Conservation (phyloP, 805 yeast genomes). For the Yarrowia sp. region DNA sequence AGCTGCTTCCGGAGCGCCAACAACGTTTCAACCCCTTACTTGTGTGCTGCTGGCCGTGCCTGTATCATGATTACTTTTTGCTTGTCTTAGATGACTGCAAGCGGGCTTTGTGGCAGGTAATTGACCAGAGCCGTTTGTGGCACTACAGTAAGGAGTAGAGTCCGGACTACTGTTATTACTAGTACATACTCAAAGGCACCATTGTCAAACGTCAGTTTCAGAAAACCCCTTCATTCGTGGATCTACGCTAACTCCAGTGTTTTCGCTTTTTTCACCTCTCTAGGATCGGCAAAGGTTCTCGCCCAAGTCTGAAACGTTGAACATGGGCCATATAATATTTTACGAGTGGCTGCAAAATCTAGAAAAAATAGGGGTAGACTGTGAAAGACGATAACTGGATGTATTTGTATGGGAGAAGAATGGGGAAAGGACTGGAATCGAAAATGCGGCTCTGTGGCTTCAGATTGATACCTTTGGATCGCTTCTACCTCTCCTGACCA, state of each 20-base stretch:
- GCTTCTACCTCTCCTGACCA: too few relatives aligned
- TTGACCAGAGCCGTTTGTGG: too few relatives aligned
- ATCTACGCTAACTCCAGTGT: neutral
- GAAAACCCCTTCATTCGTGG: neutral
- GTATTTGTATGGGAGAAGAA: too few relatives aligned
- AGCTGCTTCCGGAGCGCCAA: neutral
- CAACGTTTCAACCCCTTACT: slow-evolving; percentile 22
- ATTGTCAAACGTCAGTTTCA: too few relatives aligned
- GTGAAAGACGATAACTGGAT: too few relatives aligned
- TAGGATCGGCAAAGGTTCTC: neutral
- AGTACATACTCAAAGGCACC: too few relatives aligned
- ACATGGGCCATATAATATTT: slow-evolving; percentile 2
- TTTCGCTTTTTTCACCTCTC: neutral
- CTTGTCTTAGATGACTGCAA: neutral
- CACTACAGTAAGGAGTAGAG: too few relatives aligned
- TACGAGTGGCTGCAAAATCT: neutral
- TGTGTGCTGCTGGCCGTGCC: slow-evolving; percentile 8
- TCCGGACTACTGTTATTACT: too few relatives aligned
- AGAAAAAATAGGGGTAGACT: too few relatives aligned
- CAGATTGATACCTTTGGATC: too few relatives aligned
- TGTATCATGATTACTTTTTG: slow-evolving; percentile 19
- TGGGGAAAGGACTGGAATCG: too few relatives aligned
- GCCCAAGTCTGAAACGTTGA: neutral
- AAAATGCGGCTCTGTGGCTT: too few relatives aligned
- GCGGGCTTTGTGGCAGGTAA: neutral